These are phyloP conservation scores for Trichomonas vaginalis DNA, from an alignment of 208 protist genomes.

Conservation along the genomic window DNA sequence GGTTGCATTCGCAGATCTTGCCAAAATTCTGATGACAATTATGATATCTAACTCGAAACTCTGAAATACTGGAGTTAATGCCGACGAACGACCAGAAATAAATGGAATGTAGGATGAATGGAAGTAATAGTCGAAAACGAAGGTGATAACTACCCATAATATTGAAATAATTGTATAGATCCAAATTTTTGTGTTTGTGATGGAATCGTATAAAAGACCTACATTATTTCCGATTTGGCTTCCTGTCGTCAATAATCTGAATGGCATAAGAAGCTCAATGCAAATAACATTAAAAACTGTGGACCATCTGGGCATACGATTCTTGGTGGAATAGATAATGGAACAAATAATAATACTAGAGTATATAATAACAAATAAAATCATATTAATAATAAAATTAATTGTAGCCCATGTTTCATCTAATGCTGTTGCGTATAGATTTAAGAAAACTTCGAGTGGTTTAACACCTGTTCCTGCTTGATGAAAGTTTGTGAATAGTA, in stretches of 20 bases:
- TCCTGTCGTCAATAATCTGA: not conserved
- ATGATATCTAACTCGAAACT: not conserved
- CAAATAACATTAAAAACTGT: not conserved
- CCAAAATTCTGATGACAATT: not conserved
- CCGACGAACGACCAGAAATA: not conserved
- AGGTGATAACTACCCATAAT: not conserved
- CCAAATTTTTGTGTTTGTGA: not conserved
- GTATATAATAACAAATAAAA: not conserved
- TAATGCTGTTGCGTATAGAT: not conserved
- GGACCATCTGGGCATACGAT: not conserved
- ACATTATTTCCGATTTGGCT: not conserved
- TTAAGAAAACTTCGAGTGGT: not conserved
- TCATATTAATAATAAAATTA: not conserved
- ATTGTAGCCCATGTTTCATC: not conserved
- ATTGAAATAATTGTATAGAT: not conserved
- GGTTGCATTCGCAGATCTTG: not conserved
- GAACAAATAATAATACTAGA: not conserved
- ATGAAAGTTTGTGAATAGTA: not conserved
- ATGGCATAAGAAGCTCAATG: not conserved
- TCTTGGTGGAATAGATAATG: not conserved
- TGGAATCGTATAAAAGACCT: not conserved
- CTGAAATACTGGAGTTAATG: not conserved
- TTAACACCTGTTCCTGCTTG: not conserved
- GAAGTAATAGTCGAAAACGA: not conserved
- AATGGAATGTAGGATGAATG: not conserved